Conservation (phyloP, 768 basidiomycete genomes). For the Cystofilobasidium ferigula region DNA sequence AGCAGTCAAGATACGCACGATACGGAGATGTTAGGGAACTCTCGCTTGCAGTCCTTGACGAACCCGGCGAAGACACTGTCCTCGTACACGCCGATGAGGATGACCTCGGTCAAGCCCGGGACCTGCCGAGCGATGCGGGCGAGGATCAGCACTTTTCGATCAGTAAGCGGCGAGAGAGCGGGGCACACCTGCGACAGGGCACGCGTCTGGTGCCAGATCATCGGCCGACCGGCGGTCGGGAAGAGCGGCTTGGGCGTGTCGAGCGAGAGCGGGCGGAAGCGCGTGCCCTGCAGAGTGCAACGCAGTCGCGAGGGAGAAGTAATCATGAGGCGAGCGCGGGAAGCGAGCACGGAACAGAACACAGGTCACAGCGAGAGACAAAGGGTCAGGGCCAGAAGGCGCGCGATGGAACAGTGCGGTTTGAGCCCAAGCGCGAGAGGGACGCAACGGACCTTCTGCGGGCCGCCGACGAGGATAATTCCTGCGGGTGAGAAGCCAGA, state of each 20-base stretch:
- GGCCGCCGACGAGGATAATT: conserved; percentile 25
- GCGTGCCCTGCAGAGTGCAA: conserved; percentile 17
- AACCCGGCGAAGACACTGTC: conserved; percentile 40
- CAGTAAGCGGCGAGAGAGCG: background rate
- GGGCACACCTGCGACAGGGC: conserved; percentile 39
- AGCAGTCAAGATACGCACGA: conserved; percentile 23
- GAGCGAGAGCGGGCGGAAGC: conserved; percentile 25
- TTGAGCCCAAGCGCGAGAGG: too few species aligned
- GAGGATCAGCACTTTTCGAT: too few species aligned
- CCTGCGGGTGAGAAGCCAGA: background rate
- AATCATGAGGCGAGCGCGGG: background rate
- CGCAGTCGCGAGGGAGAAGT: background rate
- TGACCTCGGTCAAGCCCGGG: conserved; percentile 18
- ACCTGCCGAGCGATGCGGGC: background rate
- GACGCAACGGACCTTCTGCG: conserved; percentile 5
- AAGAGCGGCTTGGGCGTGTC: conserved; percentile 41
- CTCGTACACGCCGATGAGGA: conserved; percentile 32
- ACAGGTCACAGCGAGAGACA: too few species aligned
- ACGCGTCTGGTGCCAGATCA: conserved; percentile 43
- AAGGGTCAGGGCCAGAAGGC: too few species aligned
- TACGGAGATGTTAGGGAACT: conserved; percentile 42
- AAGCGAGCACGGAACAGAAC: background rate
- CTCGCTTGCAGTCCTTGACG: conserved; percentile 40
- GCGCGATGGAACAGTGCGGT: background rate
- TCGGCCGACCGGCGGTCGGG: conserved; percentile 40